Evolutionary conservation across 768 basidiomycete species (phyloP).

Genomic region (Hericium coralloides): DNA sequence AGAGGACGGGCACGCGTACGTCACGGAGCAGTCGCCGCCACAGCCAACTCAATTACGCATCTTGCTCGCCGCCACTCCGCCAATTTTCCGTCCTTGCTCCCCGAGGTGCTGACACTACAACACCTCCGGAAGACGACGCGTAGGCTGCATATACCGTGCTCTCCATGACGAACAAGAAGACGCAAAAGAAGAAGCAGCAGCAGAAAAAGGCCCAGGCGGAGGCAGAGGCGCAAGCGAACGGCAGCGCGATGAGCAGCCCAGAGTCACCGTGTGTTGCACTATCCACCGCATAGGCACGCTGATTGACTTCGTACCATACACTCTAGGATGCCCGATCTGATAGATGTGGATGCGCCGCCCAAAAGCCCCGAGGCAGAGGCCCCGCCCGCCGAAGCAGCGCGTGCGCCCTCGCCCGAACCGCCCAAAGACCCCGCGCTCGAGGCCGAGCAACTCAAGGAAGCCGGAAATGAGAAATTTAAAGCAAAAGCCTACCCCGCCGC

Average conservation of each 20-base stretch:
- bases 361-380: background rate
- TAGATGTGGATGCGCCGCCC: background rate
- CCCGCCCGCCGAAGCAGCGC: background rate
- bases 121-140: background rate
- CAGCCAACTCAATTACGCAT: background rate
- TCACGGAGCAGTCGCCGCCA: no score
- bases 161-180: slow-evolving; percentile 16
- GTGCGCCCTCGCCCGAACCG: background rate
- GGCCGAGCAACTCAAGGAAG: slow-evolving; percentile 62
- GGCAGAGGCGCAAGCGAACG: slow-evolving; percentile 4
- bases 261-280: background rate
- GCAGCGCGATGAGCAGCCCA: background rate
- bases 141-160: background rate
- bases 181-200: slow-evolving; percentile 9
- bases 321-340: slow-evolving; percentile 3
- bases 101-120: background rate
- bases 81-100: background rate
- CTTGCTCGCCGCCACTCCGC: background rate
- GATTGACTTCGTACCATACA: background rate
- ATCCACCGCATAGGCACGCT: background rate
- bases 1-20: background rate
- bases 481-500: slow-evolving; percentile 55
- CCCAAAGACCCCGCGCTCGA: slow-evolving; percentile 22
- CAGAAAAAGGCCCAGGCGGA: slow-evolving; percentile 14
- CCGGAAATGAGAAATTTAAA: slow-evolving; percentile 72